Evolutionary conservation across 202 grass and related monocot genomes (phyloP).

Genomic region (Setaria italica): DNA sequence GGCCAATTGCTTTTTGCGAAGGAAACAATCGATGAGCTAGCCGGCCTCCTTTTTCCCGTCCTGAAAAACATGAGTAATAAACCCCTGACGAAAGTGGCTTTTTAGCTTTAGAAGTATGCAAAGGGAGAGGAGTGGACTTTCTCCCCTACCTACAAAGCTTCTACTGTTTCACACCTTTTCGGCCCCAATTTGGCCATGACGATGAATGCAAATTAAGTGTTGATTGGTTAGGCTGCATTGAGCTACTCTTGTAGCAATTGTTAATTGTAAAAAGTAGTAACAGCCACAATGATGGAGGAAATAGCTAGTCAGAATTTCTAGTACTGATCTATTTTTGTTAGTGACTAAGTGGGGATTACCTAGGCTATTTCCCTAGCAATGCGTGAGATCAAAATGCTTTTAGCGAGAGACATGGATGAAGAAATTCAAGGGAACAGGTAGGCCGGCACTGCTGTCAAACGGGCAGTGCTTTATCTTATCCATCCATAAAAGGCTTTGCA

Average conservation of each 20-base stretch:
- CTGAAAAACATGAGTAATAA: conserved; percentile 54
- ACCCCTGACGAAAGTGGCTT: conserved; percentile 53
- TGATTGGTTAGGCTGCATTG: background rate
- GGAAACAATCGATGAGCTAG: conserved; percentile 38
- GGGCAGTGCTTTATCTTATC: conserved; percentile 31
- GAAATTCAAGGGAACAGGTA: conserved; percentile 5
- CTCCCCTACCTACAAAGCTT: conserved; percentile 52
- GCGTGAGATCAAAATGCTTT: background rate
- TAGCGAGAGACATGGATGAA: background rate
- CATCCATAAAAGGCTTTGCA: conserved; percentile 46
- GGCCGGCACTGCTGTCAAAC: background rate
- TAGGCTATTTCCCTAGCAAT: background rate
- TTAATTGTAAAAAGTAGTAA: conserved; percentile 4
- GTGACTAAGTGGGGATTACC: conserved; percentile 18
- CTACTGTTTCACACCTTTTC: conserved; percentile 26
- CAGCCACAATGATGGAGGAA: background rate
- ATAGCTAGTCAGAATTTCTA: background rate
- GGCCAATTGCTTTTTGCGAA: conserved; percentile 45
- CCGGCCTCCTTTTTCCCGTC: background rate
- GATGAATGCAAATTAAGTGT: background rate
- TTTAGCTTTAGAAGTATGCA: conserved; percentile 56
- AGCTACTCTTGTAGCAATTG: conserved; percentile 1
- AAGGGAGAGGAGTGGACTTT: conserved; percentile 39
- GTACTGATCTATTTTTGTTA: background rate
- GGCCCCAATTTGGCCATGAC: conserved; percentile 13